Evolutionary conservation across 495 filamentous ascomycete genomes (phyloP).

Genomic region (Letharia columbiana): DNA sequence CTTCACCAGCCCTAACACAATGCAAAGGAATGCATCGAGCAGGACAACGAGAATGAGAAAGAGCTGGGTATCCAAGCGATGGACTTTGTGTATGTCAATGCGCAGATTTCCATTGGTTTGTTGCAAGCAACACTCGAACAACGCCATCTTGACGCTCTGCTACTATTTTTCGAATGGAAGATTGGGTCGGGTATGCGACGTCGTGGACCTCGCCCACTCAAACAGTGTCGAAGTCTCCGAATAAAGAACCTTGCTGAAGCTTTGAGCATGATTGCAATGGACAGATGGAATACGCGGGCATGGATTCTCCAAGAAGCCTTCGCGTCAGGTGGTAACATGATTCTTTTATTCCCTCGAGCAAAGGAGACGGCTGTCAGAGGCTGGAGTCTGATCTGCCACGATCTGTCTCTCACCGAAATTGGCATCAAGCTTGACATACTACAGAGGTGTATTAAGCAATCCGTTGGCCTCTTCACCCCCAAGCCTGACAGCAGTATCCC

Average conservation of each 20-base stretch:
- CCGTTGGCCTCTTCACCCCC: too few species aligned
- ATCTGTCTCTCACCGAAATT: too few species aligned
- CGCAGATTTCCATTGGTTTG: not conserved
- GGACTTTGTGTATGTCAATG: not conserved
- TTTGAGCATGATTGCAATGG: too few species aligned
- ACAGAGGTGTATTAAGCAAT: too few species aligned
- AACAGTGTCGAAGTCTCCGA: not conserved
- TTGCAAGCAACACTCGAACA: not conserved
- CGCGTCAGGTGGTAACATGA: too few species aligned
- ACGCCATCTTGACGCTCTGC: not conserved
- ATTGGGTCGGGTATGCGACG: not conserved
- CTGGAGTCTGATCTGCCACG: too few species aligned
- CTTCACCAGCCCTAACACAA: not conserved
- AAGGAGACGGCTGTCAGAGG: too few species aligned
- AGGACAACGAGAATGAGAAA: not conserved
- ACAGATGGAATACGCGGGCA: too few species aligned
- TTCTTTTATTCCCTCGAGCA: too few species aligned
- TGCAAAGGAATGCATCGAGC: not conserved
- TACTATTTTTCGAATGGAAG: not conserved
- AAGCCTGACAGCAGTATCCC: too few species aligned
- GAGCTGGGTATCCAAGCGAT: not conserved
- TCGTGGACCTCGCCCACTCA: not conserved
- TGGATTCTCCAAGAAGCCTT: too few species aligned
- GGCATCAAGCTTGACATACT: too few species aligned
- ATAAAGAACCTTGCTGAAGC: not conserved